Evolutionary conservation across 2,329 filamentous ascomycete species (phyloP), one percentile per base, ranked within the genome.

Genomic region (Ramularia collo-cygni): DNA sequence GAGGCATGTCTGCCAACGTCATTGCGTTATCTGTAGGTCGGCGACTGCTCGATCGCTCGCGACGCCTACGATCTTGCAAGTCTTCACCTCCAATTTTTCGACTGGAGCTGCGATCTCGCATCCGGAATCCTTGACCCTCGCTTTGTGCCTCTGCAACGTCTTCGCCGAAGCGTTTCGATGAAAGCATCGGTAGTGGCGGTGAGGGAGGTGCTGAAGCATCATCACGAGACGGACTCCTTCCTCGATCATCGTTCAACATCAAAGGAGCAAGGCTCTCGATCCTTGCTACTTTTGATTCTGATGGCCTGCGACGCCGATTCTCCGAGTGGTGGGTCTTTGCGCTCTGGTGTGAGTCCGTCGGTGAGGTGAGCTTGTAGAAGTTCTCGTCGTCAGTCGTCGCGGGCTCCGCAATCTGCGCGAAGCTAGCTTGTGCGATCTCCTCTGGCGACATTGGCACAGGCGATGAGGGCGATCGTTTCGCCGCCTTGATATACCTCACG

Each of bases 391-490:
- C 65, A 21, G 66, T 67, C 15, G 61, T 66, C 8, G 72, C 72
- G 6, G 66, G 60, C 44, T 64, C 68, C 4, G 60, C 63, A 34
- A 66, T 64, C 44, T 68, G 70, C 31, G 59, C 57, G 35, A 64
- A 56, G 18, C 44, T 85, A 60, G 59, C 59, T 21, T 54, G 56
- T 3, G 64, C 65, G 13, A 68, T 64, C 54, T 95, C 88, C 53
- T 95, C 86, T 0, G 88, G 88, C 3, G 89, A 94, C 89, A 95
- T 95, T 3, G 89, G 87, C 2, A 95, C 75, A 0, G 90, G 90
- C 0, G 90, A 95, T 2, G 87, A 93, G 1, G 90, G 90, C 1
- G 90, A 95, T 15, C 85, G 75, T 64, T 95, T 94, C 9, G 80
- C 77, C 13, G 83, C 77, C 56, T 79, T 83, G 47, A 83, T 87